Base-by-base conservation (phyloP, 129 eudicot species). In the Flaveria sonorensis region DNA sequence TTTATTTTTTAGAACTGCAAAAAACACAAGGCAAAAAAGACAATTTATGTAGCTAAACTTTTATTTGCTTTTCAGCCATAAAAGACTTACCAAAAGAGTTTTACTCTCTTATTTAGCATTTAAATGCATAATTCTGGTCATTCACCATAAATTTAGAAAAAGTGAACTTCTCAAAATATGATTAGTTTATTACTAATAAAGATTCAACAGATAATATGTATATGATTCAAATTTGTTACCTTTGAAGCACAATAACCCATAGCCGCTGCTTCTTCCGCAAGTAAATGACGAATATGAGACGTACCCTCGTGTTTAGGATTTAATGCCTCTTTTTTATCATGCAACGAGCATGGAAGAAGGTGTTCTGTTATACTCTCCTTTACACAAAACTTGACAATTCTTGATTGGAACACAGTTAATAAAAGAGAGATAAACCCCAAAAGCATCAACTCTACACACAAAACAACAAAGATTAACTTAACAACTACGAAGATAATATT, bases 341-440 rank as follows among this genome's bases (percentile, higher is more conserved):
- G 6, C 64, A 72, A 80, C 79, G 70, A 88, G 84, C 87, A 83
- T 24, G 73, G 83, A 47, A 72, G 77, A 10, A 86, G 75, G 72
- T 90, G 83, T 11, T 86, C 59, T 19, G 85, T 71, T n/a, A 90
- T 51, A 77, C 96, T 74, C 60, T 86, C 32, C 7, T 89, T 71
- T 9, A 90, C 82, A 70, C 96, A 90, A 18, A 88, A 57, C 32
- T 69, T 82, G 21, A 43, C 70, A 23, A 90, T 86, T 53, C 84
- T 75, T 59, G 77, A 83, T 79, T 90, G 96, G 48, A 67, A 74
- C 1, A 88, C 96, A 39, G 96, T 88, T 46, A 90, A 75, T 43
- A 90, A 45, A 28, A 90, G 88, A 0, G 96, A 90, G 75, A 90
- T 90, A 73, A 90, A 90, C 43, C 96, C 96, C 86, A 90, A 47